Evolutionary conservation across 192 early-diverging fungal species (phyloP).

Genomic region (Entophlyctis luteolus): DNA sequence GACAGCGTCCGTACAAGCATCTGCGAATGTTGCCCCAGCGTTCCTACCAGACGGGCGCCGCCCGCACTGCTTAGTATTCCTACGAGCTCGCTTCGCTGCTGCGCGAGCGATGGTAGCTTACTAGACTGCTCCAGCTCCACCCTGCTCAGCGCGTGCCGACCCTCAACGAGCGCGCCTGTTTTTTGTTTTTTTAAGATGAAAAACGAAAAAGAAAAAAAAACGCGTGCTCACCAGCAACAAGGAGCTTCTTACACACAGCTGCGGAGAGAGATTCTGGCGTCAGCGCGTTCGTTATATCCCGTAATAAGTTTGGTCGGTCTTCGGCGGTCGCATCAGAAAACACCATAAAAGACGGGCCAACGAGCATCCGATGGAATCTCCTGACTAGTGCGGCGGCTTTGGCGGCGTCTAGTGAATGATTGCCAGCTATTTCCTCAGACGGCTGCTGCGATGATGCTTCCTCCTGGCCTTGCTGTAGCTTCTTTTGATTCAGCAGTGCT

Average conservation of each 20-base stretch:
- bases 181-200: neutral
- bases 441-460: too few species aligned
- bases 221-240: neutral
- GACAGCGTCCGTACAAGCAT: constrained; percentile 3
- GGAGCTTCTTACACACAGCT: neutral
- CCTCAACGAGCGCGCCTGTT: constrained; percentile 4
- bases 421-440: too few species aligned
- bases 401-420: too few species aligned
- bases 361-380: neutral
- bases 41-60: neutral
- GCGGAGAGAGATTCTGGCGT: neutral
- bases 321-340: neutral
- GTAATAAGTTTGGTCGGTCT: neutral
- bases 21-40: neutral
- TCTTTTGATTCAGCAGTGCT: neutral
- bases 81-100: constrained; percentile 1
- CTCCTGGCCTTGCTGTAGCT: too few species aligned
- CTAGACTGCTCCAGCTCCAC: neutral
- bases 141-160: neutral
- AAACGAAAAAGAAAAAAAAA: neutral
- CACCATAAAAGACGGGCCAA: constrained; percentile 1
- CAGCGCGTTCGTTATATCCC: neutral
- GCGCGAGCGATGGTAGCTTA: neutral
- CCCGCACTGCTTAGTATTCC: neutral
- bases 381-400: neutral